Conservation (phyloP, 2,329 filamentous ascomycete genomes). For the Parastagonospora nodorum region DNA sequence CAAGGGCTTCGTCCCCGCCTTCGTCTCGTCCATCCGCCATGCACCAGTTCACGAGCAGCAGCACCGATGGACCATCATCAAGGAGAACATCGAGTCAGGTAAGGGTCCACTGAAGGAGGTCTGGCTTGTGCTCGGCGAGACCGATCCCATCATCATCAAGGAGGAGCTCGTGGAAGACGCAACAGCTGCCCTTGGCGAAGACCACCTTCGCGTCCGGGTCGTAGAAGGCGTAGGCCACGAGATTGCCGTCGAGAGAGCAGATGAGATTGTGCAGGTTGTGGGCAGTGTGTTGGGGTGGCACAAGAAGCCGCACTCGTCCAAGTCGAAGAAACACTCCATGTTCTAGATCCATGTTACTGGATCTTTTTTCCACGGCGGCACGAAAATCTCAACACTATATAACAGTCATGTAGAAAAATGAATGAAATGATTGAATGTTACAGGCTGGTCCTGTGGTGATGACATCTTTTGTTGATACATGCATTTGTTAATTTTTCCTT, state of each 20-base stretch:
- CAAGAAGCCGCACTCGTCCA: constrained; percentile 3
- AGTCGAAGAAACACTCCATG: constrained; percentile 4
- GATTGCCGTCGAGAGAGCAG: constrained; percentile 66
- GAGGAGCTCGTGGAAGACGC: constrained; percentile 69
- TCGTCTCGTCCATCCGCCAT: constrained; percentile 71
- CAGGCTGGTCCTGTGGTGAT: background rate
- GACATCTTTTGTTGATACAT: background rate
- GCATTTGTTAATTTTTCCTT: background rate
- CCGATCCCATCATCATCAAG: constrained; percentile 69
- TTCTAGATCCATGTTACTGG: too few relatives aligned
- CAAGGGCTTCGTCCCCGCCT: constrained; percentile 69
- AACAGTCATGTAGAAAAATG: background rate
- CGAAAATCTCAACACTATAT: background rate
- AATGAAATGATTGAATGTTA: background rate
- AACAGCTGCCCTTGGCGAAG: constrained; percentile 58
- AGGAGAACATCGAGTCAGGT: constrained; percentile 42
- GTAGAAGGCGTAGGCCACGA: constrained; percentile 70
- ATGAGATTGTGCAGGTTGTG: constrained; percentile 62
- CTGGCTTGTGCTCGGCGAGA: constrained; percentile 67
- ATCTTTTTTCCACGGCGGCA: background rate
- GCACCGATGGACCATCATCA: constrained; percentile 65
- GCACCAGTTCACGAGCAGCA: constrained; percentile 71
- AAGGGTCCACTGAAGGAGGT: constrained; percentile 56
- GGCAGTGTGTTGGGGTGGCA: constrained; percentile 46
- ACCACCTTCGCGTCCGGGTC: constrained; percentile 62